A percentile compares a stretch with the other conserved stretches of the same genome.
Evolutionary conservation across 225 moss, liverwort and hornwort species (phyloP).

Genomic region (Anthoceros angustus): DNA sequence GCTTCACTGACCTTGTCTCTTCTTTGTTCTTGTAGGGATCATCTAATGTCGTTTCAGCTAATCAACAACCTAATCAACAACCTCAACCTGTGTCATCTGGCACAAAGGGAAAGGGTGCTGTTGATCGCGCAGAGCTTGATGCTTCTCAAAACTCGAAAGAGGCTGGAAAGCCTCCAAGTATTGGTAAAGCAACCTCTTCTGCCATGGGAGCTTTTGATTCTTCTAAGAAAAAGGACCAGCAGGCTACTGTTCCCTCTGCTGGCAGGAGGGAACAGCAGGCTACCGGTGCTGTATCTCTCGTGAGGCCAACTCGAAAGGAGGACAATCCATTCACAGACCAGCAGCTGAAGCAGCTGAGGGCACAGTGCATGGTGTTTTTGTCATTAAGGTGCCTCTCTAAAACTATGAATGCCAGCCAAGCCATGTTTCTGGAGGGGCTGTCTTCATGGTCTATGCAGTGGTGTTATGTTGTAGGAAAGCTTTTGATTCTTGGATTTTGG

Average conservation of each 20-base stretch:
- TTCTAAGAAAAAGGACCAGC: not conserved
- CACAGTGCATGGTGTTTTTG: slow-evolving; percentile 49
- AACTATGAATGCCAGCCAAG: not conserved
- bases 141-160: not conserved
- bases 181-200: not conserved
- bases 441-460: not conserved
- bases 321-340: slow-evolving; percentile 43
- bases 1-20: not conserved
- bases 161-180: not conserved
- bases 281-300: slow-evolving; percentile 21
- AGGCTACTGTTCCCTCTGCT: slow-evolving; percentile 16
- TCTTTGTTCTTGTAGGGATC: not conserved
- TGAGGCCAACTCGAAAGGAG: slow-evolving; percentile 5
- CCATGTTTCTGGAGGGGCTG: not conserved
- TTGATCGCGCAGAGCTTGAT: not conserved
- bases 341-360: slow-evolving; percentile 70
- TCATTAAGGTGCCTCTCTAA: slow-evolving; percentile 17
- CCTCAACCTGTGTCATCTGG: not conserved
- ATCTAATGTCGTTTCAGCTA: not conserved
- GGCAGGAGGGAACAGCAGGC: slow-evolving; percentile 10
- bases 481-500: not conserved
- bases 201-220: not conserved
- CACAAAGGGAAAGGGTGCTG: not conserved
- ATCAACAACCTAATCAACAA: not conserved
- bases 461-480: not conserved